Evolutionary conservation across 1,284 basidiomycete species (phyloP).

Genomic region (Puccinia polysora): DNA sequence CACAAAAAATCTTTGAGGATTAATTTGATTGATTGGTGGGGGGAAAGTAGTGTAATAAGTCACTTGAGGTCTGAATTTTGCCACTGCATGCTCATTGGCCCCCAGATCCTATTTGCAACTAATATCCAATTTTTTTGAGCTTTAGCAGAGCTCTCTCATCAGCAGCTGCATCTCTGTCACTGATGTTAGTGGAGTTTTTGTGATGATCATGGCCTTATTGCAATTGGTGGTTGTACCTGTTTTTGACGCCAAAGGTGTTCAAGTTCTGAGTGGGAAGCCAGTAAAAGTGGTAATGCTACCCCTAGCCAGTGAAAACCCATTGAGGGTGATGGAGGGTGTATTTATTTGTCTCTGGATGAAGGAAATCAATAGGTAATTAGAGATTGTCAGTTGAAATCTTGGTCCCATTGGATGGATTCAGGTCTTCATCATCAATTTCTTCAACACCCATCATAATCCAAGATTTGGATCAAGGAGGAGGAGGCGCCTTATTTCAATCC

Average conservation of each 20-base stretch:
- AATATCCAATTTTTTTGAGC: not conserved
- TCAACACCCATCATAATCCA: too few species aligned
- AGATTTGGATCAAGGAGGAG: too few species aligned
- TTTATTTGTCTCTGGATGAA: too few species aligned
- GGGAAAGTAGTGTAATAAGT: slow-evolving; percentile 94
- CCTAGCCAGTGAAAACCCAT: slow-evolving; percentile 27
- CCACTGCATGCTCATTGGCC: slow-evolving; percentile 8
- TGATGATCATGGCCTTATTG: not conserved
- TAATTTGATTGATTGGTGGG: slow-evolving; percentile 56
- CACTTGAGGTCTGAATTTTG: slow-evolving; percentile 76
- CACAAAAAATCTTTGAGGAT: slow-evolving; percentile 47
- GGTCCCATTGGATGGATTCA: too few species aligned
- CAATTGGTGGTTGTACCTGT: slow-evolving; percentile 5
- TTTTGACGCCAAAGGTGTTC: not conserved
- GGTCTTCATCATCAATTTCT: too few species aligned
- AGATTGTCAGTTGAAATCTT: too few species aligned
- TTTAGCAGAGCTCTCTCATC: slow-evolving; percentile 24
- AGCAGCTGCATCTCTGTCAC: slow-evolving; percentile 40
- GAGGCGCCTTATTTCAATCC: too few species aligned
- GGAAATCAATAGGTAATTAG: too few species aligned
- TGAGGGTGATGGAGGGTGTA: too few species aligned
- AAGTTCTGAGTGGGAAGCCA: slow-evolving; percentile 4
- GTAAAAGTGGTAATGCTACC: not conserved
- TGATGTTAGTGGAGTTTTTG: slow-evolving; percentile 6
- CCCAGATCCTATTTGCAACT: slow-evolving; percentile 4